These are phyloP conservation scores for Eurotiales sp. DNA, from an alignment of 2,329 filamentous ascomycete genomes.

Conservation along the genomic window DNA sequence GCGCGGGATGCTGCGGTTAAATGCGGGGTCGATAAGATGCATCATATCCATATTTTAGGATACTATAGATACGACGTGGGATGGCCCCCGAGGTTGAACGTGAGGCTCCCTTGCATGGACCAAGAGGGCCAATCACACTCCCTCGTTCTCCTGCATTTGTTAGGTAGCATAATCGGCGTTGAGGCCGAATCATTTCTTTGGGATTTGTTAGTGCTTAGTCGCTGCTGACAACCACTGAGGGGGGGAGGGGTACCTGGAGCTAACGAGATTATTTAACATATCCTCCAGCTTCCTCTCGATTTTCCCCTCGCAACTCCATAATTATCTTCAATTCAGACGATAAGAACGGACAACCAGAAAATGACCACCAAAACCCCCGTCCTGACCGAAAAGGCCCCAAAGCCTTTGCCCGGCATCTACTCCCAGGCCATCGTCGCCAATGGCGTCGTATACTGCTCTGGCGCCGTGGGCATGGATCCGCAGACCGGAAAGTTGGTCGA, in stretches of 20 bases:
- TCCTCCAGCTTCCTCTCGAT: not conserved
- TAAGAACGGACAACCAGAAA: conserved; percentile 4
- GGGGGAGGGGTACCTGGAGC: not conserved
- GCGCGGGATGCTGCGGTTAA: no score
- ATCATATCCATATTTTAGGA: no score
- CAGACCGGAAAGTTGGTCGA: conserved; percentile 53
- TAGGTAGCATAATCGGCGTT: no score
- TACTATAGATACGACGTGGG: no score
- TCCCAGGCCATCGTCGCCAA: conserved; percentile 60
- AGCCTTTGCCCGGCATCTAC: conserved; percentile 52
- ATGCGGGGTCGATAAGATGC: no score
- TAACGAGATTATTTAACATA: not conserved
- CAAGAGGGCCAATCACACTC: no score
- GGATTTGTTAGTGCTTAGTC: no score
- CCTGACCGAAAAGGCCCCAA: conserved; percentile 47
- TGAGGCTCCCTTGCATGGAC: no score
- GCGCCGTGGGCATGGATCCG: conserved; percentile 57
- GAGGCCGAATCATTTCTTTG: no score
- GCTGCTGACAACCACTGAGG: no score
- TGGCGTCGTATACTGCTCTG: conserved; percentile 69
- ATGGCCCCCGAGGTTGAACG: no score
- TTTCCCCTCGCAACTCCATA: not conserved
- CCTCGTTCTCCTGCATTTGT: no score
- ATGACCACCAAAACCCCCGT: conserved; percentile 41
- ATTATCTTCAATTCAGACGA: not conserved